Evolutionary conservation across 1,284 basidiomycete genomes (phyloP).

Genomic region (Sanghuangporus weigelae): DNA sequence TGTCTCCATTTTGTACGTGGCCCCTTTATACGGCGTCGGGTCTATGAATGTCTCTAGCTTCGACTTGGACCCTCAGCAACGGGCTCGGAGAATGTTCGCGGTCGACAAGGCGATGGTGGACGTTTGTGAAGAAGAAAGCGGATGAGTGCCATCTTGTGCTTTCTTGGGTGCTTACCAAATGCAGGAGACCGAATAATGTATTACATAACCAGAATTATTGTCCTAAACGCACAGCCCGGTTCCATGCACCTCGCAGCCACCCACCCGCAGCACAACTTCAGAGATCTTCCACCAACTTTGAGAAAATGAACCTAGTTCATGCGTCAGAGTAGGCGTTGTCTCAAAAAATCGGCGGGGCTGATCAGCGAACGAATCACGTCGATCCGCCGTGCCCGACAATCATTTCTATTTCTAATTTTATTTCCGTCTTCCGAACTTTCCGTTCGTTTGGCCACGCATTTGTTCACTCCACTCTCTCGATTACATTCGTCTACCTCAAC

Average conservation of each 20-base stretch:
- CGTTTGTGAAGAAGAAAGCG: neutral
- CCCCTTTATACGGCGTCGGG: neutral
- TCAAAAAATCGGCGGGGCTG: neutral
- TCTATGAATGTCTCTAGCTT: neutral
- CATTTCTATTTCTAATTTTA: neutral
- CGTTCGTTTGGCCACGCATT: neutral
- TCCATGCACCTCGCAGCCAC: neutral
- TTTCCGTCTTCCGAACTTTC: neutral
- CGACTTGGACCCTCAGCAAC: neutral
- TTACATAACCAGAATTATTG: neutral
- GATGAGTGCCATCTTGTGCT: neutral
- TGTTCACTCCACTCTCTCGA: neutral
- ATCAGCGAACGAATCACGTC: neutral
- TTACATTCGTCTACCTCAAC: no score
- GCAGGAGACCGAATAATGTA: neutral
- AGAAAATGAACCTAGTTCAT: no score
- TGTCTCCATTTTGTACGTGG: neutral
- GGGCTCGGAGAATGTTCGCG: neutral
- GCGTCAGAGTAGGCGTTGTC: neutral
- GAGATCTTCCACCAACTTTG: no score
- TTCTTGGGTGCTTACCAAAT: neutral
- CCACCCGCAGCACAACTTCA: no score
- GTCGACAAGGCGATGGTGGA: neutral
- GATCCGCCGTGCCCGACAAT: neutral
- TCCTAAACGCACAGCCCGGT: neutral